A percentile compares a stretch with the other conserved stretches of the same genome.
Conservation (phyloP, 2,329 filamentous ascomycete species). For the Alternaria metachromatica region DNA sequence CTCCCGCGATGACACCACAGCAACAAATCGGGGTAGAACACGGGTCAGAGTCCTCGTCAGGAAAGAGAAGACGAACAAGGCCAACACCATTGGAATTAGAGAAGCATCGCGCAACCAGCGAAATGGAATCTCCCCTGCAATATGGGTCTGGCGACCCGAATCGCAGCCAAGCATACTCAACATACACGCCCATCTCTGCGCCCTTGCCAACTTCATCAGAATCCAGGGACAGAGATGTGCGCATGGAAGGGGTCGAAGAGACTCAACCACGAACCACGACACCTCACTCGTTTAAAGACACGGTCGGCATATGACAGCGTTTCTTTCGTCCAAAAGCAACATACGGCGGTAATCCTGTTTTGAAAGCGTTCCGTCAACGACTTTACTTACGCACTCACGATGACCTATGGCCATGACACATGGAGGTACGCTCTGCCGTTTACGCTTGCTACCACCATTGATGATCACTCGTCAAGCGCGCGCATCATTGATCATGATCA, state of each 20-base stretch:
- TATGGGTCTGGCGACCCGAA: conserved; percentile 38
- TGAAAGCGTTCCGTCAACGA: conserved; percentile 47
- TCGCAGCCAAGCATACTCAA: conserved; percentile 40
- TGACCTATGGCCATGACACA: conserved; percentile 47
- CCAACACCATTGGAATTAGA: conserved; percentile 44
- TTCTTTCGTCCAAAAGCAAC: conserved; percentile 49
- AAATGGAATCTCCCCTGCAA: conserved; percentile 40
- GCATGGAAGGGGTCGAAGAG: conserved; percentile 50
- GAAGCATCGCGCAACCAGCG: conserved; percentile 34
- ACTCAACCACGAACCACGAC: conserved; percentile 48
- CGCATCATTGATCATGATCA: conserved; percentile 28
- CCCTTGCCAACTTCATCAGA: conserved; percentile 43
- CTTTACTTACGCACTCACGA: conserved; percentile 48
- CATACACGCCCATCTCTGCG: conserved; percentile 47
- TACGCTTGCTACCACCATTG: conserved; percentile 35
- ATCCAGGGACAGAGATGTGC: conserved; percentile 40
- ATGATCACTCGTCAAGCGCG: conserved; percentile 35
- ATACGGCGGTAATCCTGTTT: conserved; percentile 48
- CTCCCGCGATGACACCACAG: conserved; percentile 37
- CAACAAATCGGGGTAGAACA: conserved; percentile 35
- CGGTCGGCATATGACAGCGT: conserved; percentile 51
- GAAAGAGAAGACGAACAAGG: conserved; percentile 42
- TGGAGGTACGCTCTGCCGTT: conserved; percentile 45
- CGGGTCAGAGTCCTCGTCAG: conserved; percentile 44
- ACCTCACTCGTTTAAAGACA: conserved; percentile 53